phyloP scores from a whole-genome alignment of 2,329 filamentous ascomycete species.

The Verticillium longisporum region DNA sequence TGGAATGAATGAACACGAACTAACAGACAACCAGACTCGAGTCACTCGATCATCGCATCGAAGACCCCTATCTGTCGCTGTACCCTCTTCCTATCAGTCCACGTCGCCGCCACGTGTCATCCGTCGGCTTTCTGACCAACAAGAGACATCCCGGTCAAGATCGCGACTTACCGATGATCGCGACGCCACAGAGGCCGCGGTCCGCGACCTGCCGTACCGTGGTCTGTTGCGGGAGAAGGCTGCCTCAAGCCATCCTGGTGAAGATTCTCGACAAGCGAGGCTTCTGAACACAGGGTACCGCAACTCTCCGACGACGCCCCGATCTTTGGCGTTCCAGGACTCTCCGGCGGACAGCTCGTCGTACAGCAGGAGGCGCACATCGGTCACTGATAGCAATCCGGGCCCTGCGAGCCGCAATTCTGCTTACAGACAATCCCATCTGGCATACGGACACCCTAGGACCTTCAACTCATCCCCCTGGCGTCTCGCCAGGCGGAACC shows the following conservation, averaged over 20 bases:
- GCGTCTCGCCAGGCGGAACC: conserved; percentile 36
- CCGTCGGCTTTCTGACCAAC: conserved; percentile 51
- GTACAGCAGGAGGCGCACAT: conserved; percentile 30
- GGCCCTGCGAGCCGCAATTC: conserved; percentile 32
- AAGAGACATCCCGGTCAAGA: conserved; percentile 34
- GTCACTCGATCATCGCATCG: conserved; percentile 38
- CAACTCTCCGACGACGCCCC: conserved; percentile 41
- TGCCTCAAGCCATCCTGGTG: conserved; percentile 27
- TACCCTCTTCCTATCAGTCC: conserved; percentile 38
- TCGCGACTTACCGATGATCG: conserved; percentile 33
- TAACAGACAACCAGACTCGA: conserved; percentile 35
- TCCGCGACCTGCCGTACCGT: conserved; percentile 39
- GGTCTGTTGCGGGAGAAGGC: conserved; percentile 34
- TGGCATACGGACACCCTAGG: conserved; percentile 31
- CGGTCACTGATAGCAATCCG: conserved; percentile 39
- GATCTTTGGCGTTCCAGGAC: conserved; percentile 42
- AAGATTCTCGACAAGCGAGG: conserved; percentile 26
- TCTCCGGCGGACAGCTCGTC: conserved; percentile 14
- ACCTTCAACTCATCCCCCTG: conserved; percentile 51
- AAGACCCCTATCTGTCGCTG: conserved; percentile 45
- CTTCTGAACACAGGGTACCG: conserved; percentile 23
- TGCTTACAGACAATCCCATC: conserved; percentile 32
- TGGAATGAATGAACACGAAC: conserved; percentile 9
- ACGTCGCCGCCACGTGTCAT: conserved; percentile 42
- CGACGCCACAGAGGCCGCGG: conserved; percentile 27